Conservation (phyloP, 306 rosid species). For the Glycyrrhiza uralensis region DNA sequence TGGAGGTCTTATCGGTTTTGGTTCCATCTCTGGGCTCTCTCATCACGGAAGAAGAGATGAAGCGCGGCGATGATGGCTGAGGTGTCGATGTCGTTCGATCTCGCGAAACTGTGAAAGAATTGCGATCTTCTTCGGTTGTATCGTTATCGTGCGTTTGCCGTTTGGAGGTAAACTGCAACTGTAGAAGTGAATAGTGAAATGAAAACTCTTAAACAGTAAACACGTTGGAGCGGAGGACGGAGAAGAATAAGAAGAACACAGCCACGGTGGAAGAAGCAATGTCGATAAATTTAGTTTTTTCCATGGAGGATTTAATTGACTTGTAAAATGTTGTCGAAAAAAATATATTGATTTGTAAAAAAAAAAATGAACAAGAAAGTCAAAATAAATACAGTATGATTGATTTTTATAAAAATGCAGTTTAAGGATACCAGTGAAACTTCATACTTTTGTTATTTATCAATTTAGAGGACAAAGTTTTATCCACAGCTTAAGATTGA, state of each 20-base stretch:
- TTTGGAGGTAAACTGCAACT: neutral
- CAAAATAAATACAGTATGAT: too few species aligned
- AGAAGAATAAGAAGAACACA: conserved; percentile 2
- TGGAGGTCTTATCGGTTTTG: conserved; percentile 28
- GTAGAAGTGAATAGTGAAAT: conserved; percentile 14
- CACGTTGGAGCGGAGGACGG: conserved; percentile 1
- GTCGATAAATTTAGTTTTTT: too few species aligned
- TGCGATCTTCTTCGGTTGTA: conserved; percentile 18
- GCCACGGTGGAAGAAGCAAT: neutral
- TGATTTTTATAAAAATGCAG: too few species aligned
- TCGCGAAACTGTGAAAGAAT: neutral
- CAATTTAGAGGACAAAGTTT: too few species aligned
- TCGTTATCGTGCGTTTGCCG: neutral
- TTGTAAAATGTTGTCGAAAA: too few species aligned
- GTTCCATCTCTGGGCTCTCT: conserved; percentile 61
- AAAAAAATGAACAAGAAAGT: too few species aligned
- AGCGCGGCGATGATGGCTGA: neutral
- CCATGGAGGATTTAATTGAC: too few species aligned
- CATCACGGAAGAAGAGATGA: conserved; percentile 41
- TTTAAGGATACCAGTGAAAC: too few species aligned
- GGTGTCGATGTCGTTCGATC: conserved; percentile 11
- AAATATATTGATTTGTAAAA: too few species aligned
- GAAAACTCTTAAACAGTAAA: neutral
- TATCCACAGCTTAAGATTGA: too few species aligned
- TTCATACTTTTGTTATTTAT: too few species aligned